A percentile compares a stretch with the other conserved stretches of the same genome.
Conservation (phyloP, 306 rosid genomes). For the Arachis stenosperma region DNA sequence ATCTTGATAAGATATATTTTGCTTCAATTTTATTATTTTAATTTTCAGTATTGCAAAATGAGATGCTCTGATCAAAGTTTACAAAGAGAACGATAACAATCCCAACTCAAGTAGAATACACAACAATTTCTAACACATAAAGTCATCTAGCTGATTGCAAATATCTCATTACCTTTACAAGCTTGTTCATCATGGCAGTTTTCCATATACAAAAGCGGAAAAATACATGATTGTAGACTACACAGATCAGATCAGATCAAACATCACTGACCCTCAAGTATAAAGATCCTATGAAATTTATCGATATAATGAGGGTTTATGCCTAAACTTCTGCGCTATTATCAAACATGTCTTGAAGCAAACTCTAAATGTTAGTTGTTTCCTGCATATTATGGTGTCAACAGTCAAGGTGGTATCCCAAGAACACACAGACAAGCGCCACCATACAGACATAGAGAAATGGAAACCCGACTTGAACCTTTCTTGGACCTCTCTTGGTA, state of each 20-base stretch:
- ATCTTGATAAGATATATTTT: too few relatives aligned
- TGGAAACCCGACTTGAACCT: constrained; percentile 77
- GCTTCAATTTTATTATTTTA: too few relatives aligned
- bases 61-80: not conserved
- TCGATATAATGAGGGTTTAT: constrained; percentile 31
- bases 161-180: constrained; percentile 39
- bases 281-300: constrained; percentile 30
- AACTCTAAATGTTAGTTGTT: constrained; percentile 40
- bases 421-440: constrained; percentile 62
- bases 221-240: constrained; percentile 22
- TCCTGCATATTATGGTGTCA: constrained; percentile 44
- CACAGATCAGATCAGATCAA: constrained; percentile 30
- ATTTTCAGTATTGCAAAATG: too few relatives aligned
- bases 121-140: constrained; percentile 19
- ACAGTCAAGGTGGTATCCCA: constrained; percentile 67
- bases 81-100: constrained; percentile 15
- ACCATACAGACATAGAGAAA: constrained; percentile 79
- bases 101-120: constrained; percentile 20
- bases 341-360: constrained; percentile 30
- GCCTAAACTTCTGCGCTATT: constrained; percentile 43
- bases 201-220: constrained; percentile 40
- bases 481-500: constrained; percentile 52
- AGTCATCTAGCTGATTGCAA: constrained; percentile 29
- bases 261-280: constrained; percentile 32
- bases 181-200: constrained; percentile 22